A percentile compares a stretch with the other conserved stretches of the same genome.
phyloP scores from a whole-genome alignment of 2,329 filamentous ascomycete genomes.

The Cladophialophora bantiana region DNA sequence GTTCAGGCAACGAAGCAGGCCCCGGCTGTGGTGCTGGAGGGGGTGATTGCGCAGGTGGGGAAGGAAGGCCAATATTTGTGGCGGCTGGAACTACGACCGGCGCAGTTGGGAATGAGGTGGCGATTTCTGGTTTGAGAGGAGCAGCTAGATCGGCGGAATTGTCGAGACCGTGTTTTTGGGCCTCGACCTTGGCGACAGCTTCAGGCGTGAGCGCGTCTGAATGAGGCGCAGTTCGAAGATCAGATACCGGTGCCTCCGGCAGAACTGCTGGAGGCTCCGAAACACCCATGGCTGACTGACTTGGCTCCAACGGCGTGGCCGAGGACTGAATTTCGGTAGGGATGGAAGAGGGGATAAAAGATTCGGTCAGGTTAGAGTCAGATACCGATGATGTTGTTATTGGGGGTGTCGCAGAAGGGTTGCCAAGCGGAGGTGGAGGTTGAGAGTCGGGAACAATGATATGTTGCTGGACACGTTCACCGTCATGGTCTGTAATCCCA shows the following conservation, averaged over 20 bases:
- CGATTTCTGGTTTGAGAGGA: conserved; percentile 21
- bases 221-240: conserved; percentile 41
- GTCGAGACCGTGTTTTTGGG: conserved; percentile 41
- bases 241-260: conserved; percentile 40
- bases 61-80: conserved; percentile 33
- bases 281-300: conserved; percentile 26
- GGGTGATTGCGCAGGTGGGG: conserved; percentile 39
- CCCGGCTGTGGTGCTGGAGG: conserved; percentile 45
- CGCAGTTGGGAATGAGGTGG: conserved; percentile 8
- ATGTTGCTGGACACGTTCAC: conserved; percentile 15
- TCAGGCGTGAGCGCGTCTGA: conserved; percentile 36
- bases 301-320: conserved; percentile 24
- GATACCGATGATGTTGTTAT: conserved; percentile 23
- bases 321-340: conserved; percentile 34
- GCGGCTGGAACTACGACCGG: conserved; percentile 15
- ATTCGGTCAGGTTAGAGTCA: conserved; percentile 29
- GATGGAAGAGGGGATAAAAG: conserved; percentile 36
- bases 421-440: conserved; percentile 24
- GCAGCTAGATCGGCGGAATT: conserved; percentile 32
- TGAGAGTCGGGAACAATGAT: conserved; percentile 32
- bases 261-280: conserved; percentile 30
- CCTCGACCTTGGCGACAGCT: conserved; percentile 37
- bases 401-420: conserved; percentile 12
- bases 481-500: conserved; percentile 14
- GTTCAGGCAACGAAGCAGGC: conserved; percentile 36